Base-by-base conservation (phyloP, 2,329 filamentous ascomycete species). In the Escovopsis sp. region DNA sequence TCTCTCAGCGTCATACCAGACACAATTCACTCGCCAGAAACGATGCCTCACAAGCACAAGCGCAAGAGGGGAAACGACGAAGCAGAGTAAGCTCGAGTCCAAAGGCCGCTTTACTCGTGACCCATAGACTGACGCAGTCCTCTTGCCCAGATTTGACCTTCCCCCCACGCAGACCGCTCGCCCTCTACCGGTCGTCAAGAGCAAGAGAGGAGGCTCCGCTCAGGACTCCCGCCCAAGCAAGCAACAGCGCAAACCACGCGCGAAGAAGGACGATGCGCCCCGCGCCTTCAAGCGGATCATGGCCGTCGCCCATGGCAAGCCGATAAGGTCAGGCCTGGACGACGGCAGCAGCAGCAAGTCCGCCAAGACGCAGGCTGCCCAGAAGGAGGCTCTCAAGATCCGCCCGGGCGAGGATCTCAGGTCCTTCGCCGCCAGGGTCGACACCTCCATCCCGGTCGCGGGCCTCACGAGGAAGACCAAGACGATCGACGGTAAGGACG, bases 201-300 rank as follows among this genome's bases (percentile, higher is more conserved):
- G 42, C 32, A 29, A 40, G 40, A 35, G 46, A 28, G 41, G 32
- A 37, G 27, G 27, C n/a, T 12, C 16, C 26, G 33, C 16, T 12
- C 23, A 23, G 4, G 36, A 60, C 58, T 48, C 68, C 63, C 57
- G 38, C 43, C 48, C 42, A 52, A 54, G 44, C 48, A 72, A 61
- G 48, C 65, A 56, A 52, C 43, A 52, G 38, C 41, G 49, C 34
- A 67, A 68, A 46, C 61, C 60, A 10, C 66, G 58, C 53, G 58
- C 39, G 34, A 56, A 54, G 21, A 63, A 70, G 27, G 77, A 93
- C 53, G 90, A 96, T 58, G 87, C 82, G 2, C 90, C 90, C 0
- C 80, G 84, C 45, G 84, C 81, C 2, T 98, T 98, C 57, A 73
- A 74, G 41, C 76, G 86, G 11, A 61, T 96, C 42, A 90, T 96